Base-by-base conservation (phyloP, 1,284 basidiomycete species). In the Ceratobasidium sp. region DNA sequence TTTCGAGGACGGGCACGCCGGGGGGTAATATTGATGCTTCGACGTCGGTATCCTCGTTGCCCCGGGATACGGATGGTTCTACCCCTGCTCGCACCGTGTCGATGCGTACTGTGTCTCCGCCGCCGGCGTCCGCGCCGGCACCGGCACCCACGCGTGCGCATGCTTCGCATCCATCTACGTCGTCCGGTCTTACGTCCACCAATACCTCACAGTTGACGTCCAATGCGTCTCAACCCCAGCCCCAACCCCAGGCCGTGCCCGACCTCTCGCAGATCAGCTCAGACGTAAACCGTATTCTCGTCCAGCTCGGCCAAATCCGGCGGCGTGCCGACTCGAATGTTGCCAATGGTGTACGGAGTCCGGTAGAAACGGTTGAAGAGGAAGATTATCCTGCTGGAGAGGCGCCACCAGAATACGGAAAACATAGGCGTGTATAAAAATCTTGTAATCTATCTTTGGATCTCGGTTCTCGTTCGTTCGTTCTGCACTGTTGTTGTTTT, bases 231-330 rank as follows among this genome's bases (percentile, higher is more conserved):
- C 20, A n/a, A n/a, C n/a, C n/a, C n/a, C n/a, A n/a, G n/a, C n/a
- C 44, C 40, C 46, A 44, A 50, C 23, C 70, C 20, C 38, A 38
- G 15, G 23, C 71, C 4, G 38, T 38, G 2, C 70, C 70, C n/a
- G 71, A 74, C 50, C 71, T 74, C 44, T 74, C 71, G 26, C 71
- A 74, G 71, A 74, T 74, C 50, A 74, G 71, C 42, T 74, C 71
- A 26, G 71, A 74, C 46, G 71, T 74, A 46, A 74, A 74, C 71
- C 71, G 71, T 28, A 74, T 74, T 40, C 71, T 74, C 42, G 59
- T 48, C 2, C 71, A 74, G 46, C 71, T 74, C 59, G 71, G 71
- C n/a, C 71, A 74, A 48, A 74, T 74, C n/a, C 71, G 71, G 71
- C 71, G 71, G 3, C 48, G 67, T 13, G 26, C 50, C 26, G 67